Evolutionary conservation across 371 early-diverging fungal genomes (phyloP).

Genomic region (Mucor indicus): DNA sequence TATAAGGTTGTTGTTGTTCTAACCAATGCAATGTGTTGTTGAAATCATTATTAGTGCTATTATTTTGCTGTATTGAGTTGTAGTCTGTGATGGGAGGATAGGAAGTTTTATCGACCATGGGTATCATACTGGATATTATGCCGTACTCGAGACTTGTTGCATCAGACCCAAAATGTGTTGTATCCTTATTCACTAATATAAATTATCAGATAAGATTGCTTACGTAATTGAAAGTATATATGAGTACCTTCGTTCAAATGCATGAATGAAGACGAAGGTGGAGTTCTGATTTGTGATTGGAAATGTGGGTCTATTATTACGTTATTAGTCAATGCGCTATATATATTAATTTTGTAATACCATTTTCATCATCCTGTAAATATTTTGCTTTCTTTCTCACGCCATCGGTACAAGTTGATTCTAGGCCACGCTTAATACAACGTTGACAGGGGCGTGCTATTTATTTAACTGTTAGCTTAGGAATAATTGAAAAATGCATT

Average conservation of each 20-base stretch:
- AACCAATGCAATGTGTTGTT: too few relatives aligned
- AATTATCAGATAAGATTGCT: too few relatives aligned
- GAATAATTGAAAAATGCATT: background rate
- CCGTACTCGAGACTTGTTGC: conserved; percentile 76
- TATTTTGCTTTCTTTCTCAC: conserved; percentile 83
- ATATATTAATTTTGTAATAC: too few relatives aligned
- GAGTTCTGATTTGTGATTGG: too few relatives aligned
- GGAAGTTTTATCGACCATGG: background rate
- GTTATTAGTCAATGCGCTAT: too few relatives aligned
- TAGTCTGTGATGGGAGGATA: conserved; percentile 1
- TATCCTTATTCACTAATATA: too few relatives aligned
- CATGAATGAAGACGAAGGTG: too few relatives aligned
- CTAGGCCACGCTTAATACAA: conserved; percentile 71
- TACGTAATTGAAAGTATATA: too few relatives aligned
- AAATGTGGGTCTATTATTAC: too few relatives aligned
- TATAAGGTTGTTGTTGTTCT: background rate
- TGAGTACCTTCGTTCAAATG: too few relatives aligned
- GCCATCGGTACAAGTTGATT: conserved; percentile 70
- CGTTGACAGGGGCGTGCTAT: conserved; percentile 74
- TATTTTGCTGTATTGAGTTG: background rate
- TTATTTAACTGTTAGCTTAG: background rate
- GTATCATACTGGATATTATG: conserved; percentile 75
- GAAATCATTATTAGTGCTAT: background rate
- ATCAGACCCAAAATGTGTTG: conserved; percentile 68
- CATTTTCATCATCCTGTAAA: conserved; percentile 50